Percentiles rank a stretch among this genome's conserved stretches.
These are phyloP conservation scores for Ustilago vetiveriae DNA, from an alignment of 1,284 basidiomycete species.

Conservation along the genomic window DNA sequence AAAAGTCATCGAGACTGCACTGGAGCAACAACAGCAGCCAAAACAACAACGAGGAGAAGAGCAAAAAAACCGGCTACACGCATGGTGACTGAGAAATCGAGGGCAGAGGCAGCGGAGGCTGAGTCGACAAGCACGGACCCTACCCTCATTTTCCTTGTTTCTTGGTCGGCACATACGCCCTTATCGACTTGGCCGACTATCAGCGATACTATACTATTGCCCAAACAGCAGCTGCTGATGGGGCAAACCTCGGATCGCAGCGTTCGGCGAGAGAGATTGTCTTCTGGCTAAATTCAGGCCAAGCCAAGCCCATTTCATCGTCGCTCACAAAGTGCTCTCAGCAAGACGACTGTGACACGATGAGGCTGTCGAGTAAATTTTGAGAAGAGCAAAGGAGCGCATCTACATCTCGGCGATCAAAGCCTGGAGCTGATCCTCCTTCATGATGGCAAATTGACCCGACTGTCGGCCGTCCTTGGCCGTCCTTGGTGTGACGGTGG, in stretches of 20 bases:
- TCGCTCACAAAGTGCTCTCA: too few relatives aligned
- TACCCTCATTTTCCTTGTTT: neutral
- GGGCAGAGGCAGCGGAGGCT: neutral
- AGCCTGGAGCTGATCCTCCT: constrained; percentile 58
- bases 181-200: neutral
- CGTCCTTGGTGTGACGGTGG: constrained; percentile 69
- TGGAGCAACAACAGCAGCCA: too few relatives aligned
- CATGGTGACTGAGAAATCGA: neutral
- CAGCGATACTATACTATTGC: too few relatives aligned
- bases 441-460: constrained; percentile 63
- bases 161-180: too few relatives aligned
- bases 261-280: too few relatives aligned
- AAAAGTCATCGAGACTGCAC: too few relatives aligned
- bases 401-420: constrained; percentile 64
- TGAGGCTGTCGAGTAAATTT: too few relatives aligned
- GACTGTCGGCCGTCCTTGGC: constrained; percentile 59
- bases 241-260: too few relatives aligned
- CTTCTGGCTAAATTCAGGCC: too few relatives aligned
- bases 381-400: neutral
- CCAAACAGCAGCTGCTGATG: too few relatives aligned
- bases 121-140: constrained; percentile 14
- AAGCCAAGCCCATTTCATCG: too few relatives aligned
- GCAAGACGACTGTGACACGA: too few relatives aligned
- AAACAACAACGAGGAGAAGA: neutral
- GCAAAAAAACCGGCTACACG: neutral